phyloP scores from a whole-genome alignment of 208 protist genomes.

The Acanthamoeba rhysodes region DNA sequence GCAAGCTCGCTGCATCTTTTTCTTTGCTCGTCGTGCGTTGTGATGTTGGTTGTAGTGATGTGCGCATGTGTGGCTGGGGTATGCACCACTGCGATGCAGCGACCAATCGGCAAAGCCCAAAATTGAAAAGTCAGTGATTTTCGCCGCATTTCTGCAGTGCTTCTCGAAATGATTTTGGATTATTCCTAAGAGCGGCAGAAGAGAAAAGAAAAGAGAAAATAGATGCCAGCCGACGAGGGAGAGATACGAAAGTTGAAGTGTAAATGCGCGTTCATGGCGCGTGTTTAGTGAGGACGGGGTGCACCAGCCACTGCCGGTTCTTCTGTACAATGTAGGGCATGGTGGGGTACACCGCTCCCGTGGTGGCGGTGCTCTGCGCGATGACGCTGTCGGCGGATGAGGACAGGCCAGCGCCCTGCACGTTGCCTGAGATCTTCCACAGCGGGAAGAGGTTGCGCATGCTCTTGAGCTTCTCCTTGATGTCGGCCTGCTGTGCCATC shows the following conservation, averaged over 20 bases:
- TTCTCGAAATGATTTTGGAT: no score
- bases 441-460: conserved; percentile 15
- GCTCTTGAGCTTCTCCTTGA: conserved; percentile 40
- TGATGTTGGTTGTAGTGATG: no score
- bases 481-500: conserved; percentile 14
- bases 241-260: no score
- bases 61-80: no score
- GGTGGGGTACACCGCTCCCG: conserved; percentile 19
- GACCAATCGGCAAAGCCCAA: background rate
- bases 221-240: no score
- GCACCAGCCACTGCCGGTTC: conserved; percentile 8
- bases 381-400: background rate
- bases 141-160: no score
- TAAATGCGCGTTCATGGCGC: background rate
- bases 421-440: conserved; percentile 26
- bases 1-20: no score
- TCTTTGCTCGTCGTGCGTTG: no score
- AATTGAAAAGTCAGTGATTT: background rate
- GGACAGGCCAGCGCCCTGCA: background rate
- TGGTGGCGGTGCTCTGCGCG: background rate
- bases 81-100: no score
- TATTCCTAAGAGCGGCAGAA: no score
- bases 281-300: background rate
- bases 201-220: background rate
- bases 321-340: conserved; percentile 49